Evolutionary conservation across 2,329 filamentous ascomycete species (phyloP), one percentile per base, ranked within the genome.

Genomic region (Penicillium paneum): DNA sequence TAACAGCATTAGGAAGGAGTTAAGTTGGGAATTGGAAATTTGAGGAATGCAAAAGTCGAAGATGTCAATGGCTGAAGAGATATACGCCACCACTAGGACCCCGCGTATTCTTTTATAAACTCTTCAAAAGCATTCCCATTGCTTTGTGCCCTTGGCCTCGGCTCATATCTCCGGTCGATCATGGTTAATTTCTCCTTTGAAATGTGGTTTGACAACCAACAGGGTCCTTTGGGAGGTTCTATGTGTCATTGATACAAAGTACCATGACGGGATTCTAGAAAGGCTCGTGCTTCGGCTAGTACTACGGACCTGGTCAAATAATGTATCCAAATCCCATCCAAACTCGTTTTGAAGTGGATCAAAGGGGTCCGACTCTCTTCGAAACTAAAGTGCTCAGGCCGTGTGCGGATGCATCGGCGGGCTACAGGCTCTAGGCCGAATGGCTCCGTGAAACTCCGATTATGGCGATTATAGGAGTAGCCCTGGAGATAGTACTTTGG

Each of bases 1-100:
- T 32, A 31, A 31, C 41, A 21, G 19, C 26, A 13, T 21, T 28
- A n/a, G 32, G 21, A 12, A 10, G 15, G 15, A 6, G 26, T 40
- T 15, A 40, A 10, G 15, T 32, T 21, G 13, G 12, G 17, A 19
- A 19, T 19, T 4, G 39, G 8, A 15, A 15, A 21, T 24, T 15
- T 4, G 8, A 12, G 11, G 15, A 28, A 19, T 19, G 6, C 17
- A n/a, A 17, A 34, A 24, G 46, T 32, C 46, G 11, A 49, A 31
- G 46, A 48, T 48, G 45, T 47, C 44, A 47, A 47, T 47, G 44
- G 44, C 32, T 47, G 12, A 29, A 38, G 12, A 28, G 8, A 28
- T 28, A 28, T 28, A 28, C 26, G 26, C 24, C 39, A 17, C 43
- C 32, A 38, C n/a, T 32, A 1, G 7, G 26, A 28, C n/a, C 15